Evolutionary conservation across 495 filamentous ascomycete genomes (phyloP), one percentile per base, ranked within the genome.

Genomic region (Apodospora peruviana): DNA sequence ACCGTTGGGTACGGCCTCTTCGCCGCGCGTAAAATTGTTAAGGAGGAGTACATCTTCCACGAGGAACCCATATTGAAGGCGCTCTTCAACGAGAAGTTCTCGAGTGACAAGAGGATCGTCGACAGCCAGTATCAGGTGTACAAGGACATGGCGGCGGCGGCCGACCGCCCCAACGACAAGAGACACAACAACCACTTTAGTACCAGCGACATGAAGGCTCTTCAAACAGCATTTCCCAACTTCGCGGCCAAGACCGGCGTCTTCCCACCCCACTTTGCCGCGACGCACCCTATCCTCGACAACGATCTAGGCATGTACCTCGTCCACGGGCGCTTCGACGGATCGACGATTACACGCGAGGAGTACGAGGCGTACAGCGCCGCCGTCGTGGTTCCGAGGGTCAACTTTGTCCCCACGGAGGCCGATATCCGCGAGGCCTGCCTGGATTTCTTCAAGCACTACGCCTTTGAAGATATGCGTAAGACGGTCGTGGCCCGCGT

Each of bases 1-100:
- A 21, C 22, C 38, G 35, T 64, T 7, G 61, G 64, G 35, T 58
- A 59, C 45, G 59, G 61, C 35, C 51, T 67, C 36, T 62, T 59
- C 43, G 61, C 64, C 3, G 57, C 57, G 10, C 55, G 59, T 10
- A 35, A 57, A 38, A 35, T 65, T 16, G 17, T 16, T 4, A 36
- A 48, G 21, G 55, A 49, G 19, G 61, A 67, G 20, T 55, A 55
- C 42, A 57, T 65, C 39, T 61, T 63, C 44, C 45, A 52, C 47
- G 64, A 67, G 37, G 52, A 44, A 16, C 59, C 57, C 3, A 19
- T 60, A 4, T 48, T 67, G 39, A 40, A 27, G 19, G 56, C 54
- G 32, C 29, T 46, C 16, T 64, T 55, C 52, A 56, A 58, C 51
- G 54, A 62, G 36, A 45, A 19, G 14, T 40, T 47, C 43, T 24